Evolutionary conservation across 2,329 filamentous ascomycete genomes (phyloP).

Genomic region (Paecilomyces fulvus): DNA sequence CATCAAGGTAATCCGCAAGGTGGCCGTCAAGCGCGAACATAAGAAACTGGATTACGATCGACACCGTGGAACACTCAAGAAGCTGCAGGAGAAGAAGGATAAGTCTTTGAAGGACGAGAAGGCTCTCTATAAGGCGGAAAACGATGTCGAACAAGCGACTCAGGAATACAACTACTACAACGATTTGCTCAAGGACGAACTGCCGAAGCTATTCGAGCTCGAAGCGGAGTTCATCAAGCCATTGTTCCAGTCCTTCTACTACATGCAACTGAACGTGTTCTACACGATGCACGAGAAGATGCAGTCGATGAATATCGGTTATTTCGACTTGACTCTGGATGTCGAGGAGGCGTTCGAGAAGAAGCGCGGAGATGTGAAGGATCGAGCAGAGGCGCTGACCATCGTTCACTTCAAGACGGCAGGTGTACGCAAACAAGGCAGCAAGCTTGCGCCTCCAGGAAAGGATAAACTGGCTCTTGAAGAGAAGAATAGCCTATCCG

Average conservation of each 20-base stretch:
- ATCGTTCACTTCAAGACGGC: conserved; percentile 91
- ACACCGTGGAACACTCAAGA: conserved; percentile 74
- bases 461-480: conserved; percentile 31
- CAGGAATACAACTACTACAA: conserved; percentile 99
- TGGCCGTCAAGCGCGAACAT: conserved; percentile 81
- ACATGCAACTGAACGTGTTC: conserved; percentile 99
- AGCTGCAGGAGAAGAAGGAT: conserved; percentile 95
- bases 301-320: conserved; percentile 94
- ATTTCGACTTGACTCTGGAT: conserved; percentile 86
- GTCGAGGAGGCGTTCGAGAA: conserved; percentile 84
- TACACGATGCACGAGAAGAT: conserved; percentile 97
- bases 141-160: conserved; percentile 80
- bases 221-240: conserved; percentile 94
- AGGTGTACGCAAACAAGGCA: conserved; percentile 45
- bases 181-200: conserved; percentile 88
- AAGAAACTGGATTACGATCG: conserved; percentile 96
- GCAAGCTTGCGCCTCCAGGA: conserved; percentile 18
- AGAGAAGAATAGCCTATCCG: conserved; percentile 23
- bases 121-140: conserved; percentile 90
- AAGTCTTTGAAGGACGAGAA: conserved; percentile 96
- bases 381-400: conserved; percentile 72
- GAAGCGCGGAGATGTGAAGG: conserved; percentile 82
- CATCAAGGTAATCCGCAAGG: conserved; percentile 90
- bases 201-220: conserved; percentile 81
- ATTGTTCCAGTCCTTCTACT: conserved; percentile 98